A percentile compares a stretch with the other conserved stretches of the same genome.
Evolutionary conservation across 176 grass and related monocot genomes (phyloP).

Genomic region (Dendrocalamus sinicus): DNA sequence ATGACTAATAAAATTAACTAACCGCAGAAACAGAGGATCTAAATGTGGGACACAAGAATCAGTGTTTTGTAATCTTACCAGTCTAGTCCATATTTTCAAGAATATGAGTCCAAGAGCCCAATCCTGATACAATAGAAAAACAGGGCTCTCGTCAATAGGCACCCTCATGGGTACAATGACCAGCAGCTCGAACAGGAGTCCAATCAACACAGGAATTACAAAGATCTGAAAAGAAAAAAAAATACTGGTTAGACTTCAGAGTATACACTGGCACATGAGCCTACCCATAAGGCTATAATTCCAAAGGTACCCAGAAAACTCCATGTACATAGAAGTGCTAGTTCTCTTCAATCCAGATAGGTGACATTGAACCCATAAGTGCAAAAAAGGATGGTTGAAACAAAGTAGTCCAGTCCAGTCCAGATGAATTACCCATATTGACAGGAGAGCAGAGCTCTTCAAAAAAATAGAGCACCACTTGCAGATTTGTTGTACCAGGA

Average conservation of each 20-base stretch:
- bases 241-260: constrained; percentile 32
- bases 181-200: constrained; percentile 89
- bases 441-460: constrained; percentile 80
- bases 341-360: not conserved
- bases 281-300: not conserved
- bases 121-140: constrained; percentile 98
- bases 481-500: constrained; percentile 81
- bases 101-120: constrained; percentile 97
- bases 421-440: constrained; percentile 80
- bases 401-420: not conserved
- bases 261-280: not conserved
- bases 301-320: not conserved
- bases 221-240: constrained; percentile 66
- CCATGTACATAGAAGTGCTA: not conserved
- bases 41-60: not conserved
- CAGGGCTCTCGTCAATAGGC: constrained; percentile 91
- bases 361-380: not conserved
- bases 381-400: constrained; percentile 8
- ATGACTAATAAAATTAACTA: not conserved
- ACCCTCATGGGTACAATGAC: constrained; percentile 99
- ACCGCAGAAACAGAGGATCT: not conserved
- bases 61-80: constrained; percentile 55
- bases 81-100: constrained; percentile 96
- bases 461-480: constrained; percentile 91
- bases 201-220: constrained; percentile 92